Conservation (phyloP, 768 basidiomycete species). For the Suillus tomentosus region DNA sequence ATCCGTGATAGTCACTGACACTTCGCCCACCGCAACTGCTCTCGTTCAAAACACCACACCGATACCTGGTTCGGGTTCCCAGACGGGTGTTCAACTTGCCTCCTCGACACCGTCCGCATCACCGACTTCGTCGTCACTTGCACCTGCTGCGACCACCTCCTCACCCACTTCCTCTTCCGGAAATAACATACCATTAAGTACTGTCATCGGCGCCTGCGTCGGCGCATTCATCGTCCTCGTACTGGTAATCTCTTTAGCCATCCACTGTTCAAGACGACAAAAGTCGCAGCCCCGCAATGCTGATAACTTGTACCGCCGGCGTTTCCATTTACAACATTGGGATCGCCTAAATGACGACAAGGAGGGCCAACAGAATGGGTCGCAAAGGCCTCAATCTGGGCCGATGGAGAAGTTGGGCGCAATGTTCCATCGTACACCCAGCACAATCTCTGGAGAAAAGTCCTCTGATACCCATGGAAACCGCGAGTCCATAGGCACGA, state of each 20-base stretch:
- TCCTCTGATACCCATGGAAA: conserved; percentile 41
- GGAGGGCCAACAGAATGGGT: conserved; percentile 50
- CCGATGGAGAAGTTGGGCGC: conserved; percentile 60
- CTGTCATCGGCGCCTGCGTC: conserved; percentile 65
- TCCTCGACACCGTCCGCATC: conserved; percentile 1
- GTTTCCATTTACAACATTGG: conserved; percentile 51
- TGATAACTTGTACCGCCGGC: conserved; percentile 47
- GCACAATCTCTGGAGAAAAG: conserved; percentile 52
- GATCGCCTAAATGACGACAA: conserved; percentile 52
- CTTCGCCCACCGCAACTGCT: conserved; percentile 28
- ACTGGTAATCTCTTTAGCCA: conserved; percentile 48
- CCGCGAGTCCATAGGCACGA: conserved; percentile 33
- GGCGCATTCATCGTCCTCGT: conserved; percentile 57
- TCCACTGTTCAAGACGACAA: conserved; percentile 54
- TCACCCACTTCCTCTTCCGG: conserved; percentile 19
- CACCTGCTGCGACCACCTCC: conserved; percentile 18
- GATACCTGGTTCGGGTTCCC: not conserved
- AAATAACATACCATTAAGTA: conserved; percentile 37
- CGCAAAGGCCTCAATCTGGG: conserved; percentile 34
- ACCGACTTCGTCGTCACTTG: conserved; percentile 7
- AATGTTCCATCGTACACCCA: conserved; percentile 64
- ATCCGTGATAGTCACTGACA: conserved; percentile 25
- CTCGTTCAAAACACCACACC: conserved; percentile 25
- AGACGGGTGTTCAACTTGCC: conserved; percentile 21
- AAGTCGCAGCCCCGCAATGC: conserved; percentile 38